Conservation (phyloP, 2,329 filamentous ascomycete genomes). For the Dothistroma septosporum region DNA sequence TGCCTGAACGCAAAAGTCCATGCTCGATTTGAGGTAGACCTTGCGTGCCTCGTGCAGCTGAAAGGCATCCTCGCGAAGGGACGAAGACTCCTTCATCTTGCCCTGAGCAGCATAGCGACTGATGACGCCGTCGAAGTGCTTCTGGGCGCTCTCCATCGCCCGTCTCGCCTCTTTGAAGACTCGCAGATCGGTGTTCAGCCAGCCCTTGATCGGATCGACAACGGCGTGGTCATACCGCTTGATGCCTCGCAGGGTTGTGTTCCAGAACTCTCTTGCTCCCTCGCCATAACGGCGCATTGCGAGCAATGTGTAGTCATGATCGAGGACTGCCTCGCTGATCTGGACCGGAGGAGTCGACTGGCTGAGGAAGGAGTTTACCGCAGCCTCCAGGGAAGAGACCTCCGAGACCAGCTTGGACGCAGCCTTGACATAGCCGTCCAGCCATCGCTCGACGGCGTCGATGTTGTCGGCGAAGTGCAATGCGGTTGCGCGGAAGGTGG, state of each 20-base stretch:
- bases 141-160: conserved; percentile 73
- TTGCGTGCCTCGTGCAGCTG: conserved; percentile 89
- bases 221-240: conserved; percentile 73
- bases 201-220: conserved; percentile 75
- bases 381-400: conserved; percentile 70
- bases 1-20: conserved; percentile 87
- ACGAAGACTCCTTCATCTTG: conserved; percentile 89
- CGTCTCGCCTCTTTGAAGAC: conserved; percentile 81
- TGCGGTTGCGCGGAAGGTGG: conserved; percentile 84
- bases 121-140: conserved; percentile 75
- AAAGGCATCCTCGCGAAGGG: conserved; percentile 90
- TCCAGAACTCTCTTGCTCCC: conserved; percentile 83
- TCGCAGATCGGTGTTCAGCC: conserved; percentile 73
- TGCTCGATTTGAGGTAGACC: conserved; percentile 80
- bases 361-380: conserved; percentile 71
- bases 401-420: conserved; percentile 60
- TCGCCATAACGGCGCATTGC: conserved; percentile 82
- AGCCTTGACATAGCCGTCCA: conserved; percentile 65
- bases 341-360: conserved; percentile 69
- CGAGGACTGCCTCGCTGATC: conserved; percentile 77
- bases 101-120: conserved; percentile 78
- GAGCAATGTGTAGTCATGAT: conserved; percentile 90
- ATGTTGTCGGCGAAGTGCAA: conserved; percentile 88
- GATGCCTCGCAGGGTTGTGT: conserved; percentile 65
- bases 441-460: conserved; percentile 87